Evolutionary conservation across 495 filamentous ascomycete species (phyloP).

Genomic region (Penicillium silybi): DNA sequence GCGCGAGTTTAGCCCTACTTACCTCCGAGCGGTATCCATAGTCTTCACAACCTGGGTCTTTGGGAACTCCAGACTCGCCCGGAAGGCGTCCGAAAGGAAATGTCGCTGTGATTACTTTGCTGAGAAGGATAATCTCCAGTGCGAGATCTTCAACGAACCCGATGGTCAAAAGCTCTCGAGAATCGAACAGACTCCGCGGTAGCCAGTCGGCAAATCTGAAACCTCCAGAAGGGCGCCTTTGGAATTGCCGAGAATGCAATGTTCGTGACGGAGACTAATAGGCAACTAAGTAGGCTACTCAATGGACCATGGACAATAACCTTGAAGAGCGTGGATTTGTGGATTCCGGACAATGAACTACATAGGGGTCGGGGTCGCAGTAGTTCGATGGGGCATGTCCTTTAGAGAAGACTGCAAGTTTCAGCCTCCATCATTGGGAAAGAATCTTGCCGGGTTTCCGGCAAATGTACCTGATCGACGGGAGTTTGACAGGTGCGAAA

Average conservation of each 20-base stretch:
- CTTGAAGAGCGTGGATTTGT: not conserved
- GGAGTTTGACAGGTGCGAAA: slow-evolving; percentile 15
- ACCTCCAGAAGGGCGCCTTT: slow-evolving; percentile 7
- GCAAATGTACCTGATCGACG: slow-evolving; percentile 25
- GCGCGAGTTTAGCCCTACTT: not conserved
- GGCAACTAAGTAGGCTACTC: no score
- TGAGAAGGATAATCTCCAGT: not conserved
- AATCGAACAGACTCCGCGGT: not conserved
- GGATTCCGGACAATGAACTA: not conserved
- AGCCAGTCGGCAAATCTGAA: slow-evolving; percentile 19
- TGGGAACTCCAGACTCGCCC: not conserved
- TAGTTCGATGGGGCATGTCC: not conserved
- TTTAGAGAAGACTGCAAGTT: not conserved
- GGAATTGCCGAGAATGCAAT: slow-evolving; percentile 24
- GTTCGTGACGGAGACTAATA: slow-evolving; percentile 20
- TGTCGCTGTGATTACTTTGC: not conserved
- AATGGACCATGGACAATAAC: no score
- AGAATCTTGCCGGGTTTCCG: not conserved
- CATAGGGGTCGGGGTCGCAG: not conserved
- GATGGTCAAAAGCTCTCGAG: not conserved
- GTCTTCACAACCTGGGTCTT: not conserved
- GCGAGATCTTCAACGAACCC: slow-evolving; percentile 3
- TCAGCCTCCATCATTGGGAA: not conserved
- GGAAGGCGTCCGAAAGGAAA: not conserved
- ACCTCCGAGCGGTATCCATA: not conserved